Evolutionary conservation across 2,329 filamentous ascomycete genomes (phyloP), one percentile per base, ranked within the genome.

Genomic region (Pseudogymnoascus destructans): DNA sequence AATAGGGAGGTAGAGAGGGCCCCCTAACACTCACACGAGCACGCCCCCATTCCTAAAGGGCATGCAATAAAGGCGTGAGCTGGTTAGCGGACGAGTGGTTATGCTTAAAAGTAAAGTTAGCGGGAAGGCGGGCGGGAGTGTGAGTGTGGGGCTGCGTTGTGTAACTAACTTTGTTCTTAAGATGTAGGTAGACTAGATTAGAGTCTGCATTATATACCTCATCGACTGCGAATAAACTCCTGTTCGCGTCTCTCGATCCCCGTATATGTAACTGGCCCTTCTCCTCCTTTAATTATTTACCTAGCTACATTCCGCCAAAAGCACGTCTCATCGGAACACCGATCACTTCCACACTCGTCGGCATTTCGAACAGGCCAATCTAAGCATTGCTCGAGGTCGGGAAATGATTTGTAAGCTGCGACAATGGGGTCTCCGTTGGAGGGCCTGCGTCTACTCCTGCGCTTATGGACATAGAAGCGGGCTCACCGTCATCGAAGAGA

Each of bases 401-500:
- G 35, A 38, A 38, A 38, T 38, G 19, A 17, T 5, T n/a, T 4
- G 35, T 9, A 3, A 7, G 35, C 35, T 38, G 35, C 35, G 8
- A 7, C 8, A 13, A 38, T 17, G 35, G 35, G 35, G n/a, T 38
- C n/a, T 38, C 35, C 9, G 35, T 38, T 38, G 19, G 15, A 19
- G n/a, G n/a, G n/a, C n/a, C n/a, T n/a, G n/a, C n/a, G n/a, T 17
- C 35, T 17, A 17, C 17, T 38, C 19, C 35, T 11, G 35, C 3
- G 15, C 4, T 17, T 9, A 7, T 5, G 8, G 35, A 17, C n/a
- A 38, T 38, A 17, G n/a, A 6, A 38, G 7, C n/a, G 8, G n/a
- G 35, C 23, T 62, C 59, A 11, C 59, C 61, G 7, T 61, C 32
- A 3, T 63, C 54, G 15, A n/a, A n/a, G n/a, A n/a, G n/a, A n/a